Base-by-base conservation (phyloP, 2,329 filamentous ascomycete species). In the Mycosphaerella sp. region DNA sequence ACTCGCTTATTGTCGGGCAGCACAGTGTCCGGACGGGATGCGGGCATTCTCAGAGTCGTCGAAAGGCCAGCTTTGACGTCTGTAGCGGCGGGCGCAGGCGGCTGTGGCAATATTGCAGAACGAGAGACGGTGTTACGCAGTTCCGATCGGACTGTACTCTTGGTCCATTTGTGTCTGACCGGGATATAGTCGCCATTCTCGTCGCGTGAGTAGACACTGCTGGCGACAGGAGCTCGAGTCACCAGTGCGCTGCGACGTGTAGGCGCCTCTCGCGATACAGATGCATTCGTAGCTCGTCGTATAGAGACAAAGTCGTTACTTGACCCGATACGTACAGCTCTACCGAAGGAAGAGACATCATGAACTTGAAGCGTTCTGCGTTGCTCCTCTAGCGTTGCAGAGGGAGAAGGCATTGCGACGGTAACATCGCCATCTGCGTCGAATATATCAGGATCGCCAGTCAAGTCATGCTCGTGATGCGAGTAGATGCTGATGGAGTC, bases 181-280 rank as follows among this genome's bases (percentile, higher is more conserved):
- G 48, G 48, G 36, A 51, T 38, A 9, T 51, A 51, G 8, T 51
- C 23, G 17, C 48, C 38, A 31, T 39, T 36, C 21, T 47, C 48
- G 9, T 55, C 48, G 26, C 45, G 44, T 12, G 47, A 51, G 31
- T 55, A 51, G n/a, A 55, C 43, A 29, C 53, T 55, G 31, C 53
- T 55, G 12, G 53, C 48, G 11, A 47, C 29, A 8, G 47, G 48
- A 23, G 14, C 10, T 17, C 48, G 48, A 26, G 14, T 12, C 6
- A 4, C 8, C 8, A 6, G 12, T 6, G 23, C 21, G 3, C 11
- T 29, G 10, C 26, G 17, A 29, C 11, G 8, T 11, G 14, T 11
- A 26, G 21, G 17, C 34, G 12, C 2, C 10, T 9, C 40, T n/a
- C 40, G 21, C 17, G 40, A 11, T 21, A 43, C 40, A 43, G 40